phyloP scores from a whole-genome alignment of 805 yeast genomes.

The Jamesozyma rosinii region DNA sequence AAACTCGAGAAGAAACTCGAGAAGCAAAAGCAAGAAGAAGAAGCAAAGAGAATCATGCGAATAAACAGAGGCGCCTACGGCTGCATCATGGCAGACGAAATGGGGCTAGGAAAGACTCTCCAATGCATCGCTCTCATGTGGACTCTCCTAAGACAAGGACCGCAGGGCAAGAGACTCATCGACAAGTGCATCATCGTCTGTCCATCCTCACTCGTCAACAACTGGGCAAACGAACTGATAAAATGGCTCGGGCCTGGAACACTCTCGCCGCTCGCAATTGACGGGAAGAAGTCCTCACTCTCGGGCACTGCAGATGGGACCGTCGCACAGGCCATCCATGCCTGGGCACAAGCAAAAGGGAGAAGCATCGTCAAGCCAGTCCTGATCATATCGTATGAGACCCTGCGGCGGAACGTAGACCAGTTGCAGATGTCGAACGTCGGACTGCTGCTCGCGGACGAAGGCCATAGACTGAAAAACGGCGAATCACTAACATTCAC shows the following conservation, averaged over 20 bases:
- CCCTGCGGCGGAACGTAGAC: slow-evolving; percentile 76
- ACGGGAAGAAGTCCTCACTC: slow-evolving; percentile 57
- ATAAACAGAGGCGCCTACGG: slow-evolving; percentile 75
- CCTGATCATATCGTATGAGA: slow-evolving; percentile 86
- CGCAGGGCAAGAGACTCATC: slow-evolving; percentile 69
- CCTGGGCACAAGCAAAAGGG: slow-evolving; percentile 85
- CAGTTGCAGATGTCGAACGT: slow-evolving; percentile 66
- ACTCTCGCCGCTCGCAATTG: slow-evolving; percentile 78
- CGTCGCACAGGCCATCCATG: slow-evolving; percentile 54
- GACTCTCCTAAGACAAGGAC: slow-evolving; percentile 84
- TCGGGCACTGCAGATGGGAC: slow-evolving; percentile 47
- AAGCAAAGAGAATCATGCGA: slow-evolving; percentile 2
- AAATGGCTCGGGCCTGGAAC: slow-evolving; percentile 96
- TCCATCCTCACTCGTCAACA: slow-evolving; percentile 85
- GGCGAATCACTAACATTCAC: slow-evolving; percentile 90
- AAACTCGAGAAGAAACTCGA: background rate
- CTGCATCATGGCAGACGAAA: slow-evolving; percentile 96
- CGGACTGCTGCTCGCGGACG: slow-evolving; percentile 80
- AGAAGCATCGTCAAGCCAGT: slow-evolving; percentile 88
- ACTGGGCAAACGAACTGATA: slow-evolving; percentile 93
- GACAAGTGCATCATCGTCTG: slow-evolving; percentile 89
- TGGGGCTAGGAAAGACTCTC: slow-evolving; percentile 88
- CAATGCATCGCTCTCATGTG: slow-evolving; percentile 87
- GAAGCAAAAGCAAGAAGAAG: background rate
- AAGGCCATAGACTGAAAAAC: slow-evolving; percentile 75